Base-by-base conservation (phyloP, 148 eudicot species). In the Cornus suecica region DNA sequence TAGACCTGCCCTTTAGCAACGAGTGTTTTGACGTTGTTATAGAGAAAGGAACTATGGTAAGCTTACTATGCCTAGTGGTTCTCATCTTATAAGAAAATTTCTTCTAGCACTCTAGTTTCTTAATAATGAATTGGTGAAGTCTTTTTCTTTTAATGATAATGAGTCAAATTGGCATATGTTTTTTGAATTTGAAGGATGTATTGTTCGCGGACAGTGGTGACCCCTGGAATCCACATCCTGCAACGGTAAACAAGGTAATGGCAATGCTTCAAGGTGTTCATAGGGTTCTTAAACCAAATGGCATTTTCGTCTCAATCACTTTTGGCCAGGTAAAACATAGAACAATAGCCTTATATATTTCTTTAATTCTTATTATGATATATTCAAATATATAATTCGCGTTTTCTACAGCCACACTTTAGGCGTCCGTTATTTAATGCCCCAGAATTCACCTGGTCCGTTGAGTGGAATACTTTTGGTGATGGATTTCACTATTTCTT, bases 1-100 rank as follows among this genome's bases (percentile, higher is more conserved):
- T 95, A 74, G 94, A 95, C 82, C 85, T 95, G 76, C 97, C 97
- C 54, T 95, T 92, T 65, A 69, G 76, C 37, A 88, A 88, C 75
- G 90, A 90, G 42, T 84, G 86, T 65, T 95, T 91, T 79, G 99
- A 95, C 78, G 97, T 95, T 71, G 94, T 92, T 72, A 84, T 95
- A 71, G 99, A 95, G 89, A 95, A 94, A 88, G 99, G 99, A 88
- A 90, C 99, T 30, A 94, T 91, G 99, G 99, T 94, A 83, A 84
- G 84, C 41, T 64, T 70, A 34, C 45, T 56, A 37, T 32, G 37
- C 37, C 37, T 32, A 8, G 7, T 4, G 42, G 42, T 31, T 48
- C 14, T 66, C 22, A 42, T 66, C 56, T 51, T 51, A 56, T n/a
- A n/a, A n/a, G n/a, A n/a, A n/a, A n/a, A n/a, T 65, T 52, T 48